Percentiles rank a stretch among this genome's conserved stretches.
Conservation (phyloP, 78 protist species). For the Ministeria vibrans region DNA sequence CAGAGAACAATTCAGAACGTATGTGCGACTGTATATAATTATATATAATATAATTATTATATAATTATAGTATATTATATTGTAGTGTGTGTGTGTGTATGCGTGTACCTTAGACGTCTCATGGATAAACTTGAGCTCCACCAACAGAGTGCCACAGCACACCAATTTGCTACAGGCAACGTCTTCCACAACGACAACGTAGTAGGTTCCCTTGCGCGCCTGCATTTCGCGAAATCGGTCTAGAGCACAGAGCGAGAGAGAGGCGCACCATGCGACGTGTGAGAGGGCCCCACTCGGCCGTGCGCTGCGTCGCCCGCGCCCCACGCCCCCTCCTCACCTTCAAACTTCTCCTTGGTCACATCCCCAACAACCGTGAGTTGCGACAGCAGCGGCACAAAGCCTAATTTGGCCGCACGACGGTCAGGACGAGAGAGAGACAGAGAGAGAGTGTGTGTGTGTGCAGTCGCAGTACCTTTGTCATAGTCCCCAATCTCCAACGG, state of each 20-base stretch:
- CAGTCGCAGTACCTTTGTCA: too few species aligned
- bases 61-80: too few species aligned
- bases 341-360: not conserved
- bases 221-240: not conserved
- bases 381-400: not conserved
- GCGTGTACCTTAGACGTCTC: not conserved
- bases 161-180: not conserved
- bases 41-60: too few species aligned
- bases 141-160: conserved; percentile 4
- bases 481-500: too few species aligned
- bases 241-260: not conserved
- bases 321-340: not conserved
- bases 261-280: not conserved
- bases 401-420: too few species aligned
- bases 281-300: not conserved
- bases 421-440: too few species aligned
- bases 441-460: too few species aligned
- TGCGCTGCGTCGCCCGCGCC: not conserved
- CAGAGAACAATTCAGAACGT: too few species aligned
- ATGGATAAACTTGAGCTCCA: conserved; percentile 29
- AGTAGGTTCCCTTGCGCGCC: not conserved
- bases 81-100: too few species aligned
- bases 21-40: too few species aligned
- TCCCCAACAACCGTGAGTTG: conserved; percentile 16
- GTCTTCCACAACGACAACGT: not conserved